Evolutionary conservation across 805 yeast species (phyloP).

Genomic region (Candida ortonii): DNA sequence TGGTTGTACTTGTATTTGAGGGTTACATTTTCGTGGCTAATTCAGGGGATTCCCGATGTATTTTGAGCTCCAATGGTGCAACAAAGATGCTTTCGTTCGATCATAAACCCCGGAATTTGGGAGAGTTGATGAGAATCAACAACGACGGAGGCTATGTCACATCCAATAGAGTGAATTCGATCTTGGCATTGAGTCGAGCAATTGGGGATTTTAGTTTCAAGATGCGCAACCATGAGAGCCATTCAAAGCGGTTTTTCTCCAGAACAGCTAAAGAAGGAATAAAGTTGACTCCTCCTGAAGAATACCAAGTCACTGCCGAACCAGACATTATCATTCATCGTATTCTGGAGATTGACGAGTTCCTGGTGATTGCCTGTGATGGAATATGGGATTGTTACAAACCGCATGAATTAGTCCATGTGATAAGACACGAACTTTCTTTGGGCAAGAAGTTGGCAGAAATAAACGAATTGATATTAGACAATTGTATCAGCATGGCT

Average conservation of each 20-base stretch:
- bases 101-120: conserved; percentile 58
- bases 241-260: conserved; percentile 21
- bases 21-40: conserved; percentile 55
- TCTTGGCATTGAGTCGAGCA: conserved; percentile 55
- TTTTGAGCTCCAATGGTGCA: conserved; percentile 50
- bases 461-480: conserved; percentile 57
- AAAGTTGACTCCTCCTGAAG: conserved; percentile 53
- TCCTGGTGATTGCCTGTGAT: conserved; percentile 73
- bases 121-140: conserved; percentile 55
- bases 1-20: conserved; percentile 43
- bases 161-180: conserved; percentile 59
- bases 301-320: conserved; percentile 74
- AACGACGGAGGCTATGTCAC: conserved; percentile 60
- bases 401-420: conserved; percentile 49
- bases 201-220: conserved; percentile 67
- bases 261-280: conserved; percentile 22
- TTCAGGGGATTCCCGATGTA: conserved; percentile 74
- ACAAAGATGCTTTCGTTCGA: conserved; percentile 65
- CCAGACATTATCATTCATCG: conserved; percentile 69
- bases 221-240: conserved; percentile 28
- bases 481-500: conserved; percentile 67
- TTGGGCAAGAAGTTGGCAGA: conserved; percentile 57
- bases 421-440: conserved; percentile 56
- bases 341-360: conserved; percentile 51
- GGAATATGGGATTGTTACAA: conserved; percentile 79